These are phyloP conservation scores for Dothiorella sarmentorum DNA, from an alignment of 2,329 filamentous ascomycete genomes.

Conservation along the genomic window DNA sequence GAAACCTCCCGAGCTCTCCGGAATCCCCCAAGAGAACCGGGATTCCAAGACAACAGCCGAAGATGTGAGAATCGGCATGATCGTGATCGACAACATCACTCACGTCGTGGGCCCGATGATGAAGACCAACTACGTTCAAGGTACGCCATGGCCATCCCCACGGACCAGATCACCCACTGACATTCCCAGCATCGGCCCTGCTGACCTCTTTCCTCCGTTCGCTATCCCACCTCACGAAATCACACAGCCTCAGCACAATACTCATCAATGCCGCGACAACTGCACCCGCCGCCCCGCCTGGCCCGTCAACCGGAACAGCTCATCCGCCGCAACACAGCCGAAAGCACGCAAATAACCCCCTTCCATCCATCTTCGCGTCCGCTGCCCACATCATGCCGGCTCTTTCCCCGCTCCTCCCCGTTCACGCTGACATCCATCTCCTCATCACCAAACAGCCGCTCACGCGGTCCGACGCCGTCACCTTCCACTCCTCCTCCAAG, in stretches of 20 bases:
- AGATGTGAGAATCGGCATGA: constrained; percentile 26
- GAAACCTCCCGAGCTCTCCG: background rate
- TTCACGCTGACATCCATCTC: constrained; percentile 39
- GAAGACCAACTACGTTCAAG: constrained; percentile 37
- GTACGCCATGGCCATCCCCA: constrained; percentile 20
- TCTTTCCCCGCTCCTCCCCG: constrained; percentile 35
- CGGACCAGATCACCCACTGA: background rate
- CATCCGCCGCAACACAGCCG: constrained; percentile 7
- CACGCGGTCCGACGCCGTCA: constrained; percentile 33
- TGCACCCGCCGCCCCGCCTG: constrained; percentile 13
- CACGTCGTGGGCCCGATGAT: constrained; percentile 37
- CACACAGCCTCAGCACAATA: constrained; percentile 39
- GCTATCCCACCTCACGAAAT: constrained; percentile 38
- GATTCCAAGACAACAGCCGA: too few species aligned
- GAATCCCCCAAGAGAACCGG: background rate
- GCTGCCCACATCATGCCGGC: constrained; percentile 31
- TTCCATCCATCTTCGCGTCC: constrained; percentile 42
- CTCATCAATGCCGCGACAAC: constrained; percentile 34
- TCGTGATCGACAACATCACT: constrained; percentile 41
- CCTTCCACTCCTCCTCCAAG: constrained; percentile 25
- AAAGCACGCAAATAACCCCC: constrained; percentile 14
- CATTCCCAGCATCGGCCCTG: constrained; percentile 37
- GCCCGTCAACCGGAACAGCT: background rate
- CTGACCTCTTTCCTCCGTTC: constrained; percentile 41
- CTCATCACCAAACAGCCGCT: constrained; percentile 40